These are phyloP conservation scores for Davidsoniella australis DNA, from an alignment of 2,329 filamentous ascomycete species.

Conservation along the genomic window DNA sequence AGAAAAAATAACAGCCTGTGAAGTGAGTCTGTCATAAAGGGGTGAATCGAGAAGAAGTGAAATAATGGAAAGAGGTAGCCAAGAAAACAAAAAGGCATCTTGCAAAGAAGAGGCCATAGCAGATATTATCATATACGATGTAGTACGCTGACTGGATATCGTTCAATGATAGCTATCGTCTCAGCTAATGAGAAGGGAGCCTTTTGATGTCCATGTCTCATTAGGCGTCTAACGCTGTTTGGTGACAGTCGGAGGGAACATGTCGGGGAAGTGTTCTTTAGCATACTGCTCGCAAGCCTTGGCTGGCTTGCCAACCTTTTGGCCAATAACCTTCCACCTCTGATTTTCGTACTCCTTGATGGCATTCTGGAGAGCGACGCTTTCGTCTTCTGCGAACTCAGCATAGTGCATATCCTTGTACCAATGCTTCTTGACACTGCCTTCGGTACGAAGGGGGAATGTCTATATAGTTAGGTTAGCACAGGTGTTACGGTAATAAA, in stretches of 20 bases:
- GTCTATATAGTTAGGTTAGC: conserved; percentile 34
- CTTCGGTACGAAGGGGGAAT: conserved; percentile 85
- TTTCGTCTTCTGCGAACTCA: conserved; percentile 94
- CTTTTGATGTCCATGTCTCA: not conserved
- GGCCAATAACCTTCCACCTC: conserved; percentile 95
- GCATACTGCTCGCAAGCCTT: conserved; percentile 77
- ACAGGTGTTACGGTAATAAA: not conserved
- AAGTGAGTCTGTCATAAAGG: too few species aligned
- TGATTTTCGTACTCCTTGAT: conserved; percentile 98
- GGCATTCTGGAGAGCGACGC: conserved; percentile 65
- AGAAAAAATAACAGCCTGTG: too few species aligned
- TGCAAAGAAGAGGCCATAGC: too few species aligned
- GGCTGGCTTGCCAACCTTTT: conserved; percentile 93
- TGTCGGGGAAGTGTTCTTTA: conserved; percentile 71
- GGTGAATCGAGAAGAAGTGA: too few species aligned
- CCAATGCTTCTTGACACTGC: conserved; percentile 99
- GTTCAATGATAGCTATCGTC: not conserved
- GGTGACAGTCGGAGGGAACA: conserved; percentile 5
- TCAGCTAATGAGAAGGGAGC: not conserved
- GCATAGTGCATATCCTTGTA: conserved; percentile 99
- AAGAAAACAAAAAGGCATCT: too few species aligned
- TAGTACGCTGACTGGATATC: not conserved
- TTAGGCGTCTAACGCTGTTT: conserved; percentile 7
- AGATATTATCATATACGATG: too few species aligned
- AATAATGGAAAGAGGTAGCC: too few species aligned